Base-by-base conservation (phyloP, 257 asterid species). In the Solanum megistacrolobum region DNA sequence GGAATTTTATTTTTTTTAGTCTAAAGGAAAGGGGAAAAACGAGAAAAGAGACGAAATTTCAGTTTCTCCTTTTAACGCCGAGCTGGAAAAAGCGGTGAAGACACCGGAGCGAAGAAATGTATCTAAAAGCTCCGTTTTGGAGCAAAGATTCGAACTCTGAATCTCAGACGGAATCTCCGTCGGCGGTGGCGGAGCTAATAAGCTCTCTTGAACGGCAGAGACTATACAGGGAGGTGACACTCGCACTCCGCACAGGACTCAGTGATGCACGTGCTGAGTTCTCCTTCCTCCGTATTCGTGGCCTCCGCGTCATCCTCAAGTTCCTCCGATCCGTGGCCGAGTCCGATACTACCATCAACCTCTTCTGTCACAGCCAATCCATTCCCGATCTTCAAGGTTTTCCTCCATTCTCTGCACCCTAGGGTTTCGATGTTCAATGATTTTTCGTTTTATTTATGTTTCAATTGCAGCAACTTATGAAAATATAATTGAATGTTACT, bases 261-360 rank as follows among this genome's bases (percentile, higher is more conserved):
- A 92, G 93, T 10, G 98, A 97, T 75, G 98, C 95, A 32, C 93
- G 96, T 31, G 98, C 98, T 11, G 99, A 97, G 91, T 97, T 96
- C 90, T 96, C 98, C 27, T 96, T 97, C 92, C 95, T 97, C 90
- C 96, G 98, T 25, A 90, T 94, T 39, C 94, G 96, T 23, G 98
- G 98, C 32, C 96, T 97, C 86, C 96, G 95, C 18, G 90, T 93
- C 93, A 88, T 94, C 88, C 98, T 96, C 94, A 96, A 95, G 83
- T 95, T 95, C 88, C 98, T 97, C 92, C 93, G 93, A 91, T 94
- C 97, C 81, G 98, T 96, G 4, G 94, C 98, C 13, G 95, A 95
- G 62, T 94, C 96, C 9, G 98, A 96, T 83, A 87, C 91, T 32
- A 94, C 98, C 76, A 95, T 96, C 86, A 88, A 88, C 85, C 94